Conservation (phyloP, 83 land plant species). For the Picea abies region DNA sequence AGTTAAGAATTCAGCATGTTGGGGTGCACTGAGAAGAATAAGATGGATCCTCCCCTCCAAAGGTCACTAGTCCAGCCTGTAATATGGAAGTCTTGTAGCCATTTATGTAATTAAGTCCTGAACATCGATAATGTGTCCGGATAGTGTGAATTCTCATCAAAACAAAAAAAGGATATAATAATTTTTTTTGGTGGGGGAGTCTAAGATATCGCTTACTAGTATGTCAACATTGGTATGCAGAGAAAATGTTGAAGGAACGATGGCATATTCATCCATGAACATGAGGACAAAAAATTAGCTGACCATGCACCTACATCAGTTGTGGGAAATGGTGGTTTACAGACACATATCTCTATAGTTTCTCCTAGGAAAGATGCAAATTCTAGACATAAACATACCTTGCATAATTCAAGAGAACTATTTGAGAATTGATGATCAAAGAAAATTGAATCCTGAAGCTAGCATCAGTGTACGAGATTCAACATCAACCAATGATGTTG, state of each 20-base stretch:
- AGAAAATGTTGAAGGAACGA: neutral
- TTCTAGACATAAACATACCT: slow-evolving; percentile 9
- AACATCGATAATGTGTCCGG: too few species aligned
- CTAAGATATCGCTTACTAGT: slow-evolving; percentile 11
- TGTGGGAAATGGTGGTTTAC: neutral
- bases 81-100: too few species aligned
- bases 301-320: neutral
- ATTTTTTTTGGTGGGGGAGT: neutral
- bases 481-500: slow-evolving; percentile 3
- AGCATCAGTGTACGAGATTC: neutral
- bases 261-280: neutral
- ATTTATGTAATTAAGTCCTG: too few species aligned
- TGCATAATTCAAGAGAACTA: slow-evolving; percentile 6
- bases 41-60: too few species aligned
- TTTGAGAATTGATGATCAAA: neutral
- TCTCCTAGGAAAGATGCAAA: neutral
- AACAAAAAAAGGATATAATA: too few species aligned
- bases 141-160: too few species aligned
- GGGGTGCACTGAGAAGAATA: too few species aligned
- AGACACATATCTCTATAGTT: neutral
- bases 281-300: neutral
- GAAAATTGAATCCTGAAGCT: neutral
- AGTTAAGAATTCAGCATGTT: too few species aligned
- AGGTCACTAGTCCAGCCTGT: too few species aligned
- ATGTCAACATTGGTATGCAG: neutral